Percentiles rank a stretch among this genome's conserved stretches.
These are phyloP conservation scores for Fusarium robinianum DNA, from an alignment of 2,329 filamentous ascomycete genomes.

Conservation along the genomic window DNA sequence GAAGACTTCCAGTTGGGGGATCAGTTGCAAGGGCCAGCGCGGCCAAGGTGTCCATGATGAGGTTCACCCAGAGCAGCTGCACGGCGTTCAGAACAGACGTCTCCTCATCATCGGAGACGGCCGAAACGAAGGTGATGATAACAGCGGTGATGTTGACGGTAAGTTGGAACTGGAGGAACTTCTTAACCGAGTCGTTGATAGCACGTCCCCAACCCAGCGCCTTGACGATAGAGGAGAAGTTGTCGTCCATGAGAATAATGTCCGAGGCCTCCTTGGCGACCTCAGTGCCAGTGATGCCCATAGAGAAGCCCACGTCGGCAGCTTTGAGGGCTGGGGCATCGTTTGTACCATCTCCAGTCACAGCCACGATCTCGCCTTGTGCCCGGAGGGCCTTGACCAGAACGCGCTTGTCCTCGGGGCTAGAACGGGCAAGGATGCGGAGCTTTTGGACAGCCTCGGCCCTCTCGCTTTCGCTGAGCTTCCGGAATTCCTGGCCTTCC, in stretches of 20 bases:
- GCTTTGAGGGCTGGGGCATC: slow-evolving; percentile 48
- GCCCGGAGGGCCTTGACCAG: slow-evolving; percentile 67
- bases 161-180: slow-evolving; percentile 66
- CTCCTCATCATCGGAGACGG: slow-evolving; percentile 59
- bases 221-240: slow-evolving; percentile 67
- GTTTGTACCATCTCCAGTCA: slow-evolving; percentile 68
- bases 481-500: slow-evolving; percentile 57
- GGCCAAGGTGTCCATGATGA: slow-evolving; percentile 72
- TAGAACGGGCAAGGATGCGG: slow-evolving; percentile 69
- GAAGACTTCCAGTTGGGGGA: slow-evolving; percentile 43
- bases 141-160: slow-evolving; percentile 73
- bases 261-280: slow-evolving; percentile 66
- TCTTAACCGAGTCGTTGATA: slow-evolving; percentile 66
- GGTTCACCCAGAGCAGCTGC: slow-evolving; percentile 69
- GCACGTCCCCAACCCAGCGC: slow-evolving; percentile 65
- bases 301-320: slow-evolving; percentile 27
- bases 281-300: slow-evolving; percentile 62
- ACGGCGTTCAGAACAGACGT: slow-evolving; percentile 66
- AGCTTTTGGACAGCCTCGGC: slow-evolving; percentile 62
- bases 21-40: slow-evolving; percentile 64
- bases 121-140: slow-evolving; percentile 65
- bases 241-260: slow-evolving; percentile 68
- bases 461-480: slow-evolving; percentile 54
- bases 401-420: slow-evolving; percentile 68
- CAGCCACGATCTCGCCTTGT: slow-evolving; percentile 67